phyloP scores from a whole-genome alignment of 805 yeast genomes.

The Candida tibetensis region DNA sequence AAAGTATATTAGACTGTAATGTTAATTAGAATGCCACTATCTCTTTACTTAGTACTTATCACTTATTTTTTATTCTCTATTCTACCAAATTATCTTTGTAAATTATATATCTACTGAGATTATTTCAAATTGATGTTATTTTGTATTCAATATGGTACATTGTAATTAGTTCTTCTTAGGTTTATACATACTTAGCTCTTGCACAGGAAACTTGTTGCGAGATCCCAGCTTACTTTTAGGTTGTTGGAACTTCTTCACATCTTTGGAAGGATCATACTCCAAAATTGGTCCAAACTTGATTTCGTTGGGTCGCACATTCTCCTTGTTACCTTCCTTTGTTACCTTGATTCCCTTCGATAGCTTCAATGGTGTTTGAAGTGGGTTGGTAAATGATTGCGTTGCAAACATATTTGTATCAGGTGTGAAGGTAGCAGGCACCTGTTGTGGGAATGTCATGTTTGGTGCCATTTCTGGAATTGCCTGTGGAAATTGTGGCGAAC shows the following conservation, averaged over 20 bases:
- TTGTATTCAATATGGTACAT: too few relatives aligned
- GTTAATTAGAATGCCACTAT: too few relatives aligned
- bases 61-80: too few relatives aligned
- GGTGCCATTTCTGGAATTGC: background rate
- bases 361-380: background rate
- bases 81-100: too few relatives aligned
- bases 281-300: constrained; percentile 41
- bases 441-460: background rate
- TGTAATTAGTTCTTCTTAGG: constrained; percentile 28
- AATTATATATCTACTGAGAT: too few relatives aligned
- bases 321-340: constrained; percentile 14
- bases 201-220: background rate
- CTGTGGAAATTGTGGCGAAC: background rate
- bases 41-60: too few relatives aligned
- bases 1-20: too few relatives aligned
- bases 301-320: constrained; percentile 22
- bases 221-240: constrained; percentile 12
- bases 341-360: background rate
- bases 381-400: constrained; percentile 1
- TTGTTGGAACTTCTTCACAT: constrained; percentile 14
- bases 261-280: constrained; percentile 40
- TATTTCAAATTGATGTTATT: too few relatives aligned
- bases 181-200: constrained; percentile 26
- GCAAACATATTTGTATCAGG: background rate
- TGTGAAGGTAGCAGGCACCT: background rate